Evolutionary conservation across 495 filamentous ascomycete species (phyloP), one percentile per base, ranked within the genome.

Genomic region (Patellaria atrata): DNA sequence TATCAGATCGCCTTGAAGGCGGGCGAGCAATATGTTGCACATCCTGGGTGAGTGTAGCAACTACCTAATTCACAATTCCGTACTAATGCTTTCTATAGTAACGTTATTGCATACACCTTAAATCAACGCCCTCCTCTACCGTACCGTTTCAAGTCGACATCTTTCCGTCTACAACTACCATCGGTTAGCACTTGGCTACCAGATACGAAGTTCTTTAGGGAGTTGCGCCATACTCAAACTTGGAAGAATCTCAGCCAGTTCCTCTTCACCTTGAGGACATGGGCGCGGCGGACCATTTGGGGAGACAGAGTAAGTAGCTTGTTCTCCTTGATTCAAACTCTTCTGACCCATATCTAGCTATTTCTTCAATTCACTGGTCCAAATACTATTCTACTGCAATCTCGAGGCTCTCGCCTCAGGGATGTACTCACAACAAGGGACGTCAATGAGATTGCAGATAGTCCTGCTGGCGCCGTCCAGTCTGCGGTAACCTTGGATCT

Each of bases 301-400:
- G 89, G 89, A 19, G 89, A 97, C 54, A 61, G 87, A 43, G 75
- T 80, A 61, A 40, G 61, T 43, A 29, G 17, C 25, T 27, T 20
- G 1, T 10, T 12, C 17, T 22, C n/a, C 44, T 37, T 29, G 7
- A 20, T 1, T 14, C 22, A 21, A 18, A 17, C 14, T 5, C 12
- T 29, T 33, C 14, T 15, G 12, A 30, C 49, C 17, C 6, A 5
- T 25, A 13, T 15, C 7, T 38, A 79, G 74, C 63, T 94, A 10
- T 96, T 96, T 51, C 60, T 96, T 15, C 76, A 80, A 46, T 94
- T 97, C 48, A 67, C 76, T 16, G 89, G 89, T 0, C 89, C 89
- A 14, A 71, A 68, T 2, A 93, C 77, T 3, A 65, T 97, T 22
- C 63, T 96, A 15, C 57, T 97, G 47, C 89, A 92, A 47, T 84